Evolutionary conservation across 352 stramenopile genomes (phyloP).

Genomic region (Blastocystis sp.): DNA sequence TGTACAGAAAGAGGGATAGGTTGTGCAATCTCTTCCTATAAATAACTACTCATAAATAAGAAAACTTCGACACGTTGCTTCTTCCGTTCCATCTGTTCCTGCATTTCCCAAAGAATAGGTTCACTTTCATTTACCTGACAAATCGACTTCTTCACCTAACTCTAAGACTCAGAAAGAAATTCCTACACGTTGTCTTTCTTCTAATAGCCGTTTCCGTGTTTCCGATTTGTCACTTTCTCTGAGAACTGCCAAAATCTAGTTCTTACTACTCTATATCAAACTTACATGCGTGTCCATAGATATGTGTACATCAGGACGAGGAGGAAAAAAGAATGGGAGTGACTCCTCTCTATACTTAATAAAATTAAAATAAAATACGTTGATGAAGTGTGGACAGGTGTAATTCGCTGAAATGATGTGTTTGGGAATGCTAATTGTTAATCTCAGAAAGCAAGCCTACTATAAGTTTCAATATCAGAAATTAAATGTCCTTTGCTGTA

Average conservation of each 20-base stretch:
- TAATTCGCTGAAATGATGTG: slow-evolving; percentile 1
- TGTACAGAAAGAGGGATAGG: not conserved
- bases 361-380: not conserved
- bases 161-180: not conserved
- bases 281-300: not conserved
- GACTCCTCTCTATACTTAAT: not conserved
- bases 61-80: slow-evolving; percentile 4
- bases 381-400: not conserved
- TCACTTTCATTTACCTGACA: slow-evolving; percentile 4
- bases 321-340: slow-evolving; percentile 8
- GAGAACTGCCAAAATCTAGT: not conserved
- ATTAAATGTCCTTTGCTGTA: not conserved
- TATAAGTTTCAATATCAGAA: not conserved
- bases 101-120: slow-evolving; percentile 4
- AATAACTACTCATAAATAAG: not conserved
- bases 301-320: not conserved
- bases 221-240: slow-evolving; percentile 7
- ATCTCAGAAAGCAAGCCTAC: not conserved
- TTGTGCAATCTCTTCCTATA: slow-evolving; percentile 16
- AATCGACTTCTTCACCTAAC: slow-evolving; percentile 54
- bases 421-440: not conserved
- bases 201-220: slow-evolving; percentile 35
- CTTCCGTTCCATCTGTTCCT: slow-evolving; percentile 17
- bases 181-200: not conserved
- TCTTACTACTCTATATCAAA: not conserved